These are phyloP conservation scores for Euphorbia pulcherrima DNA, from an alignment of 345 rosid genomes.

Conservation along the genomic window DNA sequence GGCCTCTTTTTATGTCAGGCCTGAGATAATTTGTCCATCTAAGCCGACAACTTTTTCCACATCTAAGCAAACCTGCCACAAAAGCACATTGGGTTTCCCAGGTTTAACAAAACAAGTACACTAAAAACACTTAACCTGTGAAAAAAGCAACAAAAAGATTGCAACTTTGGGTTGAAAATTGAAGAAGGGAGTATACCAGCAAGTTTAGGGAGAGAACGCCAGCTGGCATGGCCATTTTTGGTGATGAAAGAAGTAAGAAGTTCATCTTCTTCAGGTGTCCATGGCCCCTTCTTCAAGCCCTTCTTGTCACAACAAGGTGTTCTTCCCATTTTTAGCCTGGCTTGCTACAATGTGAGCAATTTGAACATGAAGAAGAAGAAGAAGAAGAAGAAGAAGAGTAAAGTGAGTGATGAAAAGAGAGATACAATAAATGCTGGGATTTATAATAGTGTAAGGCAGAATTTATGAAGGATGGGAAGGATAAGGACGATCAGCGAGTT, in stretches of 20 bases:
- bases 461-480: constrained; percentile 20
- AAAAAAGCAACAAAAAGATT: not conserved
- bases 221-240: constrained; percentile 37
- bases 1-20: constrained; percentile 93
- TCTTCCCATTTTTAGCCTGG: constrained; percentile 22
- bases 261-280: constrained; percentile 37
- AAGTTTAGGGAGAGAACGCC: constrained; percentile 37
- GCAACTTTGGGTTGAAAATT: not conserved
- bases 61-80: constrained; percentile 70
- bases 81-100: too few species aligned
- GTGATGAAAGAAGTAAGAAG: constrained; percentile 27
- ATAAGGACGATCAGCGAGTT: constrained; percentile 51
- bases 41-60: constrained; percentile 97
- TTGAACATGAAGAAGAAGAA: not conserved
- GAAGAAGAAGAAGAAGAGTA: not conserved
- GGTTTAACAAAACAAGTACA: not conserved
- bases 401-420: not conserved
- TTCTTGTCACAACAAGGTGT: constrained; percentile 37
- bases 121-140: not conserved
- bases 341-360: not conserved
- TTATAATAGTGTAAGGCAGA: constrained; percentile 25
- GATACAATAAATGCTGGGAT: constrained; percentile 28
- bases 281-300: constrained; percentile 38
- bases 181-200: constrained; percentile 23
- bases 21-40: constrained; percentile 95